Evolutionary conservation across 257 asterid genomes (phyloP), one percentile per base, ranked within the genome.

Genomic region (Hygrophila difformis): DNA sequence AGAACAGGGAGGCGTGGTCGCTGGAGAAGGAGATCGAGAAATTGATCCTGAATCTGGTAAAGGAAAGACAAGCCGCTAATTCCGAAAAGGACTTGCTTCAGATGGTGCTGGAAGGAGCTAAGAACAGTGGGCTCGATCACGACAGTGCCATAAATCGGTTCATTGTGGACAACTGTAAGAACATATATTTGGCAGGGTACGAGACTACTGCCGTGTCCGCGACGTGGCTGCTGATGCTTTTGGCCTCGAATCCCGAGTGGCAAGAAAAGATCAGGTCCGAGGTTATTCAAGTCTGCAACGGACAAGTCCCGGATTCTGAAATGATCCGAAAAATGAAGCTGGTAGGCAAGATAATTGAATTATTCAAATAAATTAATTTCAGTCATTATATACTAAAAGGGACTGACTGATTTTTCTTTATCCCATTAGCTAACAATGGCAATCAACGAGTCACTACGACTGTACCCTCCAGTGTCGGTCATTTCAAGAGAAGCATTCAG

Each of bases 271-370:
- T 65, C 4, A 66, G 84, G 2, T 61, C 66, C 7, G 84, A 75
- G 34, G 74, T 65, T 15, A 20, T 44, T 8, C 66, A 60, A 22
- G 33, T 76, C 6, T 72, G 80, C 46, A 44, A 31, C 10, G 68
- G 70, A 8, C 61, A n/a, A 19, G 14, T 60, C 36, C 72, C 72
- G 0, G 65, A 66, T 63, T 54, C 40, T 11, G 75, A 66, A 13
- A 70, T 66, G 75, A 60, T 74, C 9, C 64, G 72, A 4, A 67
- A 70, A 51, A 66, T 74, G 82, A 74, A 74, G 63, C 65, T 42
- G 75, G 78, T 70, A 17, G 16, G 45, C 7, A 2, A 3, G 29
- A n/a, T n/a, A n/a, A n/a, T n/a, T n/a, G n/a, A n/a, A n/a, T n/a
- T n/a, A n/a, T n/a, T n/a, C 40, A 8, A 2, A 4, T 11, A 2